phyloP scores from a whole-genome alignment of 2,329 filamentous ascomycete species.

The Aspergillus brunneoviolaceus region DNA sequence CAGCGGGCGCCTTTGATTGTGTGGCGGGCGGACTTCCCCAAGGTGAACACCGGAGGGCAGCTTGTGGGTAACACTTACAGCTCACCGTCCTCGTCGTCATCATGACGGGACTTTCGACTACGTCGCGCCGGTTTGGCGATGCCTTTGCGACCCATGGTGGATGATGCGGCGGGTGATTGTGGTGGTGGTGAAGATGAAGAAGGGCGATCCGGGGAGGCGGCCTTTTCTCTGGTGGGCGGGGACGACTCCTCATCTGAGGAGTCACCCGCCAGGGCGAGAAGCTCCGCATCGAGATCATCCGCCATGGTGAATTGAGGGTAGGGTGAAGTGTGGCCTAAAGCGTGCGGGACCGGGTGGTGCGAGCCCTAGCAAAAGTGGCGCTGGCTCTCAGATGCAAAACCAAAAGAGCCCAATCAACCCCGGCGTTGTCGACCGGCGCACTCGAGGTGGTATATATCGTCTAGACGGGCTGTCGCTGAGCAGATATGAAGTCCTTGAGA shows the following conservation, averaged over 20 bases:
- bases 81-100: slow-evolving; percentile 77
- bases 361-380: slow-evolving; percentile 3
- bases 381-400: background rate
- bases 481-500: slow-evolving; percentile 11
- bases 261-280: slow-evolving; percentile 83
- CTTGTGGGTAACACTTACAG: slow-evolving; percentile 60
- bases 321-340: slow-evolving; percentile 9
- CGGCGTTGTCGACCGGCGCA: background rate
- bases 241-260: slow-evolving; percentile 55
- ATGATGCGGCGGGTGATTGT: slow-evolving; percentile 43
- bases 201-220: slow-evolving; percentile 52
- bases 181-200: slow-evolving; percentile 54
- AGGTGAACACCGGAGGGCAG: background rate
- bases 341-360: slow-evolving; percentile 9
- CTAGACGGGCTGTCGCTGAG: slow-evolving; percentile 14
- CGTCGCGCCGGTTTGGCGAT: slow-evolving; percentile 39
- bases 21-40: background rate
- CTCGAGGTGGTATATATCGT: background rate
- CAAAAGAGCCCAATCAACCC: background rate
- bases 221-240: slow-evolving; percentile 56
- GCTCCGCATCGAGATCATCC: slow-evolving; percentile 81
- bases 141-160: slow-evolving; percentile 50
- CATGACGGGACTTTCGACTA: slow-evolving; percentile 52
- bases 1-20: background rate
- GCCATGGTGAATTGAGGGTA: slow-evolving; percentile 61